These are phyloP conservation scores for Globisporangium lucens DNA, from an alignment of 352 stramenopile genomes.

Conservation along the genomic window DNA sequence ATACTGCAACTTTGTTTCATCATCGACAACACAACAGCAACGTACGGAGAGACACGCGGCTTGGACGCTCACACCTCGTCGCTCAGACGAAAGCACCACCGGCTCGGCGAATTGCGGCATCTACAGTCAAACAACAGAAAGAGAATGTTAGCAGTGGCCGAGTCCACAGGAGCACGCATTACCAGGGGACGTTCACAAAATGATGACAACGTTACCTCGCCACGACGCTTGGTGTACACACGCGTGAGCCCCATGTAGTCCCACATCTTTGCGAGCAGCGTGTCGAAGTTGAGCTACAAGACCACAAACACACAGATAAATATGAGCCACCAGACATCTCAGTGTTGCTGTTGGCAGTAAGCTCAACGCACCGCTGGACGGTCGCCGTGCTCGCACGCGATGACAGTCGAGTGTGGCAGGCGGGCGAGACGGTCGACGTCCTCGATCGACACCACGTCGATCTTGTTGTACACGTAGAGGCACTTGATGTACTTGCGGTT, in stretches of 20 bases:
- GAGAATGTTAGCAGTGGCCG: not conserved
- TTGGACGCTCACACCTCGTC: slow-evolving; percentile 77
- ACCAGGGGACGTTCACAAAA: no score
- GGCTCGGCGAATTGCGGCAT: slow-evolving; percentile 72
- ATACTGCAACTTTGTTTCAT: not conserved
- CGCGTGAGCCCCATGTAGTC: slow-evolving; percentile 89
- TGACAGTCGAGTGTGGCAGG: slow-evolving; percentile 95
- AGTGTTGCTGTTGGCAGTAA: not conserved
- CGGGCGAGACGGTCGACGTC: slow-evolving; percentile 97
- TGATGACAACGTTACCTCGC: slow-evolving; percentile 33
- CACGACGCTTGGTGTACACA: slow-evolving; percentile 87
- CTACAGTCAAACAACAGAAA: slow-evolving; percentile 23
- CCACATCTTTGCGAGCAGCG: slow-evolving; percentile 86
- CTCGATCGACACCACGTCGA: slow-evolving; percentile 99
- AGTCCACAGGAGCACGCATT: not conserved
- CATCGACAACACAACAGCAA: slow-evolving; percentile 1
- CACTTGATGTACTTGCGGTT: slow-evolving; percentile 99
- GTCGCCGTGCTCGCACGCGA: slow-evolving; percentile 88
- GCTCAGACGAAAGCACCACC: slow-evolving; percentile 81
- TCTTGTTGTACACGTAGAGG: slow-evolving; percentile 99
- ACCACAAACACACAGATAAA: slow-evolving; percentile 18
- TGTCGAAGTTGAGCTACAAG: slow-evolving; percentile 95
- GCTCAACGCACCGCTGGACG: slow-evolving; percentile 50
- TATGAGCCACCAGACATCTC: not conserved
- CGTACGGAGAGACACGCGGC: slow-evolving; percentile 82